Evolutionary conservation across 805 yeast species (phyloP).

Genomic region (Pichia membranifaciens): DNA sequence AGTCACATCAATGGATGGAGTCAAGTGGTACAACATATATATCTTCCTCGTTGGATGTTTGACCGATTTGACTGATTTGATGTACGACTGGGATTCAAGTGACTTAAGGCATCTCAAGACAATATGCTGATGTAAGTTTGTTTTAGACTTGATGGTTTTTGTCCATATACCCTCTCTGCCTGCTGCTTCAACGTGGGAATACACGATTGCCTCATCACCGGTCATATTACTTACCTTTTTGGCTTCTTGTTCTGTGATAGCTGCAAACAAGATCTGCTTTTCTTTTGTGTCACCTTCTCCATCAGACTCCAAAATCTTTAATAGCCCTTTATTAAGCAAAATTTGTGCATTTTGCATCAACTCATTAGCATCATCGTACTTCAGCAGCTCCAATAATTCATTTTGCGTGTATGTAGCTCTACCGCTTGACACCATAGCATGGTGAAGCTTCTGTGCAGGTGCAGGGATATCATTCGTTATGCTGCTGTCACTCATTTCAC

Average conservation of each 20-base stretch:
- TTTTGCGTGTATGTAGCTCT: slow-evolving; percentile 57
- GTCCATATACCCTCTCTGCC: slow-evolving; percentile 98
- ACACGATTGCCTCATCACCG: slow-evolving; percentile 85
- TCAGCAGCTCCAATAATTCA: slow-evolving; percentile 52
- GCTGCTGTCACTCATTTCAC: slow-evolving; percentile 12
- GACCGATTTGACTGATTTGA: slow-evolving; percentile 86
- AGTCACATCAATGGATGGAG: slow-evolving; percentile 91
- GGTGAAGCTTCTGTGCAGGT: slow-evolving; percentile 54
- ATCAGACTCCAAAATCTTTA: slow-evolving; percentile 65
- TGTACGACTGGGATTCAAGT: slow-evolving; percentile 72
- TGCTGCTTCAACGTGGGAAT: slow-evolving; percentile 84
- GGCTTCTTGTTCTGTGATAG: slow-evolving; percentile 70
- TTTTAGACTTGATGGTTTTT: slow-evolving; percentile 79
- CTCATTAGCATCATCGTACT: slow-evolving; percentile 35
- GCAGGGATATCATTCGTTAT: slow-evolving; percentile 12
- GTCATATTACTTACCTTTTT: slow-evolving; percentile 69
- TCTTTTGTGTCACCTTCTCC: slow-evolving; percentile 19
- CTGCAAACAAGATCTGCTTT: slow-evolving; percentile 61
- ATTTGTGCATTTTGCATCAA: slow-evolving; percentile 42
- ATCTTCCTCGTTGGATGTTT: slow-evolving; percentile 90
- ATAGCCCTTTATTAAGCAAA: slow-evolving; percentile 43
- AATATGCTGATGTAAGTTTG: slow-evolving; percentile 88
- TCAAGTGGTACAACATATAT: slow-evolving; percentile 89
- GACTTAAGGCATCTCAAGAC: slow-evolving; percentile 77
- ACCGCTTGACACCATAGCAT: slow-evolving; percentile 50